A percentile compares a stretch with the other conserved stretches of the same genome.
These are phyloP conservation scores for Trichaptum fuscoviolaceum DNA, from an alignment of 768 basidiomycete genomes.

Conservation along the genomic window DNA sequence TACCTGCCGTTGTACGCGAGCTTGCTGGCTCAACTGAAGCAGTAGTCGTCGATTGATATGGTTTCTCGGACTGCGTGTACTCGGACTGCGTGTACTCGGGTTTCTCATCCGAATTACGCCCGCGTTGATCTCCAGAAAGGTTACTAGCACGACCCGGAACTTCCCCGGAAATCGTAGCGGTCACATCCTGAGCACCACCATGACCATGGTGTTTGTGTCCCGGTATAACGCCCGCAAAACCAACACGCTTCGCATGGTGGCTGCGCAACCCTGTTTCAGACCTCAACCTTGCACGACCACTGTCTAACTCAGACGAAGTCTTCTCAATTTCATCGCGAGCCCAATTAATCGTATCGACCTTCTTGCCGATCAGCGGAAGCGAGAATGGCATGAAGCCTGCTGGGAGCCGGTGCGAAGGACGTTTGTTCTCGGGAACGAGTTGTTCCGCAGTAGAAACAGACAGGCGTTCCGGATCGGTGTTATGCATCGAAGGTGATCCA, in stretches of 20 bases:
- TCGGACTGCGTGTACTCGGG: background rate
- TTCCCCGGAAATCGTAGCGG: constrained; percentile 2
- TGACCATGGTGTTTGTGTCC: background rate
- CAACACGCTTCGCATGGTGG: background rate
- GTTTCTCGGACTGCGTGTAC: background rate
- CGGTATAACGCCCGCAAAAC: background rate
- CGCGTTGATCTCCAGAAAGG: background rate
- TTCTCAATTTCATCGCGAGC: constrained; percentile 64
- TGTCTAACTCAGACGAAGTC: constrained; percentile 48
- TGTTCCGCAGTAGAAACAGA: constrained; percentile 31
- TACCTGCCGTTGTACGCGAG: background rate
- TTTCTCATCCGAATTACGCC: background rate
- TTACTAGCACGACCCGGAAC: background rate
- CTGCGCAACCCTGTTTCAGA: background rate
- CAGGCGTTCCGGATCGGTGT: constrained; percentile 8
- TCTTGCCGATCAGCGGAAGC: constrained; percentile 47
- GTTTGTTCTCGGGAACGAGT: constrained; percentile 42
- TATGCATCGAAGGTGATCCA: constrained; percentile 11
- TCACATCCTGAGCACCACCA: background rate
- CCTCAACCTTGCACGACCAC: constrained; percentile 31
- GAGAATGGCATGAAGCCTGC: constrained; percentile 24
- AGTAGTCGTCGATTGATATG: background rate
- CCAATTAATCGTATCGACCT: constrained; percentile 66
- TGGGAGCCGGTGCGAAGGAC: constrained; percentile 45
- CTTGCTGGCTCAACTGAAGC: background rate